A percentile compares a stretch with the other conserved stretches of the same genome.
Evolutionary conservation across 164 flowering plant species (phyloP).

Genomic region (Vitis amurensis): DNA sequence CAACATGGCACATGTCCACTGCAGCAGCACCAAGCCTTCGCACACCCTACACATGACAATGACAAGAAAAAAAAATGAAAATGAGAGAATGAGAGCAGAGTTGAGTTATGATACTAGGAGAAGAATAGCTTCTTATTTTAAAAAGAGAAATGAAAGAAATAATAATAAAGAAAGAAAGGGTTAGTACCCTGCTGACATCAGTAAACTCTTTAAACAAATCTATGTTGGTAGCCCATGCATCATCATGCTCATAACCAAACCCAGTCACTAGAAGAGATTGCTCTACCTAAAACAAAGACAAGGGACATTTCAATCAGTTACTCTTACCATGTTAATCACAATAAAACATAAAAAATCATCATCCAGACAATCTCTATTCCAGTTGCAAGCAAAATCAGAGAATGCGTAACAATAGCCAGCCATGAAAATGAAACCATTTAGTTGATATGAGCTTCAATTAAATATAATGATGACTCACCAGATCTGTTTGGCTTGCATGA

Average conservation of each 20-base stretch:
- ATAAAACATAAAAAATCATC: not conserved
- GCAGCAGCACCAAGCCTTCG: constrained; percentile 98
- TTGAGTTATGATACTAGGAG: not conserved
- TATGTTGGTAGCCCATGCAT: constrained; percentile 89
- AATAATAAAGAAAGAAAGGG: not conserved
- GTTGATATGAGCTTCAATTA: not conserved
- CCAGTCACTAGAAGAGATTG: constrained; percentile 93
- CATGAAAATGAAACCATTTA: not conserved
- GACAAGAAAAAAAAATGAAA: not conserved
- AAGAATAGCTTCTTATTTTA: not conserved
- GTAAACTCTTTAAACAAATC: constrained; percentile 88
- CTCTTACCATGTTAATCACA: not conserved
- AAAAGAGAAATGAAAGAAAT: not conserved
- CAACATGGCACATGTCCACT: constrained; percentile 99
- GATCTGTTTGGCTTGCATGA: constrained; percentile 74
- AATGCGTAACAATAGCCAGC: not conserved
- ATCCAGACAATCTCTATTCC: not conserved
- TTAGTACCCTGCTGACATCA: constrained; percentile 81
- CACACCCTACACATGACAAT: constrained; percentile 59
- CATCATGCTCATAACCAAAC: constrained; percentile 97
- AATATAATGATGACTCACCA: constrained; percentile 37
- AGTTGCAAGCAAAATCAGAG: not conserved
- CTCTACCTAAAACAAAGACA: constrained; percentile 58
- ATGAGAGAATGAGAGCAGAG: not conserved
- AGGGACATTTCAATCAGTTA: not conserved